Conservation (phyloP, 768 basidiomycete species). For the Phylloporus sp. region DNA sequence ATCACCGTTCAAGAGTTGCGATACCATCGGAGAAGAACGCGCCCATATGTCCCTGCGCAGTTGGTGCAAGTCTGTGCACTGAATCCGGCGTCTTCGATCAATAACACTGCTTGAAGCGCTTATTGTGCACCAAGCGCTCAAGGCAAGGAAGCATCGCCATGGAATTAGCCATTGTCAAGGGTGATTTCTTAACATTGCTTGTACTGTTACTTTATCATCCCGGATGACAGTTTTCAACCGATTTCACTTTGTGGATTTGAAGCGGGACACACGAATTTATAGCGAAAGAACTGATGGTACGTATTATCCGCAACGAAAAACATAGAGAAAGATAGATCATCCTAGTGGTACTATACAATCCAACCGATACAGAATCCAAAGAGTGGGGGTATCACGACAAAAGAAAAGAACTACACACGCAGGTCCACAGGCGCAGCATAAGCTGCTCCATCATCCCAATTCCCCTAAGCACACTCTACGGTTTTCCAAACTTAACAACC, state of each 20-base stretch:
- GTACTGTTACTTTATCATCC: neutral
- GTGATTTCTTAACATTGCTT: neutral
- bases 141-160: neutral
- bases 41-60: neutral
- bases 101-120: neutral
- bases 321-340: neutral
- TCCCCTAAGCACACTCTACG: constrained; percentile 7
- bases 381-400: neutral
- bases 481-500: constrained; percentile 48
- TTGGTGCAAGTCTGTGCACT: neutral
- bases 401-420: neutral
- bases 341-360: too few relatives aligned
- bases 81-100: neutral
- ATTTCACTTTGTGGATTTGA: neutral
- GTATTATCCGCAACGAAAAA: neutral
- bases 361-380: neutral
- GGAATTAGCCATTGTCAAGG: too few relatives aligned
- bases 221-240: neutral
- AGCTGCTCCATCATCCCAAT: neutral
- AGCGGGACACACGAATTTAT: neutral
- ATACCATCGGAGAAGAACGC: neutral
- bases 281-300: neutral
- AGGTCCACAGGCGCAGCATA: neutral
- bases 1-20: neutral
- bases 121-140: neutral